phyloP scores from a whole-genome alignment of 2,329 filamentous ascomycete genomes.

The Cladosporium velox region DNA sequence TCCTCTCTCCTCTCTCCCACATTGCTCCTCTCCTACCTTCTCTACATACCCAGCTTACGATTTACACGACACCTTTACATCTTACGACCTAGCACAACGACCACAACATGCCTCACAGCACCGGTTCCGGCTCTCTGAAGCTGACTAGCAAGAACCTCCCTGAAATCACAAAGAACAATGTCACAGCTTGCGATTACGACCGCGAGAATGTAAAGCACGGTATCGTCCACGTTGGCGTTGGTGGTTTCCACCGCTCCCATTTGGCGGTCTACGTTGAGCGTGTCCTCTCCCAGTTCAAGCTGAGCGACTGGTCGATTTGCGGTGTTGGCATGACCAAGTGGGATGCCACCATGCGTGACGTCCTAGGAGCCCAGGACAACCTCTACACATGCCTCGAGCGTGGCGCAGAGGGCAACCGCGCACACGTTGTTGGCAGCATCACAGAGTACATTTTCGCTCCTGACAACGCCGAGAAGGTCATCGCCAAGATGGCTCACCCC shows the following conservation, averaged over 20 bases:
- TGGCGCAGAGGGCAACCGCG: conserved; percentile 52
- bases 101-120: conserved; percentile 26
- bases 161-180: conserved; percentile 38
- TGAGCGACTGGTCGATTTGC: conserved; percentile 54
- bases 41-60: background rate
- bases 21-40: background rate
- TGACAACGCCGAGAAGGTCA: conserved; percentile 54
- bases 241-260: conserved; percentile 58
- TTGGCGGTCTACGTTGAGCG: conserved; percentile 55
- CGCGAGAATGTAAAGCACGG: conserved; percentile 53
- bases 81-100: conserved; percentile 12
- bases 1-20: background rate
- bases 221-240: conserved; percentile 57
- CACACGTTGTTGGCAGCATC: conserved; percentile 55
- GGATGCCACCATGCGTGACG: conserved; percentile 55
- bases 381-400: conserved; percentile 59
- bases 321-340: conserved; percentile 55
- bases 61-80: background rate
- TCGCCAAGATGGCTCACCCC: conserved; percentile 57
- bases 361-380: conserved; percentile 51
- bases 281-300: conserved; percentile 50
- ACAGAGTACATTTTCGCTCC: conserved; percentile 56
- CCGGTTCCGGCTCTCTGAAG: conserved; percentile 40
- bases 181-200: conserved; percentile 48
- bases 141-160: conserved; percentile 44